Percentiles rank a stretch among this genome's conserved stretches.
These are phyloP conservation scores for Luzula sylvatica DNA, from an alignment of 176 grass and related monocot species.

Conservation along the genomic window DNA sequence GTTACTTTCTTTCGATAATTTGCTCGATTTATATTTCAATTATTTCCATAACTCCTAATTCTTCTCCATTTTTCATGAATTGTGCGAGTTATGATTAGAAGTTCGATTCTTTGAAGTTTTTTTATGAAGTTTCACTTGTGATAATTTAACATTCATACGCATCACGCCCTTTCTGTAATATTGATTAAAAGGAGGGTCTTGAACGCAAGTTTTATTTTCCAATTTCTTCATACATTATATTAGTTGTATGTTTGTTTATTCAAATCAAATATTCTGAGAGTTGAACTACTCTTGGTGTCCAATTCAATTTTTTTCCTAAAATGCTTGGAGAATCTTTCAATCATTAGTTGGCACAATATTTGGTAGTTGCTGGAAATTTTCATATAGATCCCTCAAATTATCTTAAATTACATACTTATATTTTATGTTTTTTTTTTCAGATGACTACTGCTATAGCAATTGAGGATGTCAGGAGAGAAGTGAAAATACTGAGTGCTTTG, in stretches of 20 bases:
- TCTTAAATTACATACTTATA: not conserved
- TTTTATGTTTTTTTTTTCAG: slow-evolving; percentile 30
- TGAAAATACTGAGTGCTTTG: slow-evolving; percentile 75
- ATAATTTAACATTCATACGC: slow-evolving; percentile 1
- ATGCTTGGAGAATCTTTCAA: too few species aligned
- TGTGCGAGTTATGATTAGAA: not conserved
- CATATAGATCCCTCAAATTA: not conserved
- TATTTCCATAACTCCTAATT: not conserved
- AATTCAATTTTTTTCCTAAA: too few species aligned
- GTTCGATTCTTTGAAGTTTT: slow-evolving; percentile 16
- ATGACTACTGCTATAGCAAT: slow-evolving; percentile 92
- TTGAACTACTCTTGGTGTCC: too few species aligned
- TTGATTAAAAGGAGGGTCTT: too few species aligned
- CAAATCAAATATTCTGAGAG: too few species aligned
- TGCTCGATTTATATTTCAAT: too few species aligned
- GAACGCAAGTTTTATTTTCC: too few species aligned
- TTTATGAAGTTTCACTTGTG: slow-evolving; percentile 21
- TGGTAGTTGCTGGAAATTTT: too few species aligned
- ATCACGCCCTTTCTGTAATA: not conserved
- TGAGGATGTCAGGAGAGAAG: slow-evolving; percentile 92
- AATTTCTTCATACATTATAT: too few species aligned
- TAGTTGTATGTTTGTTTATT: too few species aligned
- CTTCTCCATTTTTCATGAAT: not conserved
- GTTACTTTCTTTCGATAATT: not conserved
- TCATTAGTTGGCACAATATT: too few species aligned